Base-by-base conservation (phyloP, 495 filamentous ascomycete genomes). In the Penicillium longicatenatum region DNA sequence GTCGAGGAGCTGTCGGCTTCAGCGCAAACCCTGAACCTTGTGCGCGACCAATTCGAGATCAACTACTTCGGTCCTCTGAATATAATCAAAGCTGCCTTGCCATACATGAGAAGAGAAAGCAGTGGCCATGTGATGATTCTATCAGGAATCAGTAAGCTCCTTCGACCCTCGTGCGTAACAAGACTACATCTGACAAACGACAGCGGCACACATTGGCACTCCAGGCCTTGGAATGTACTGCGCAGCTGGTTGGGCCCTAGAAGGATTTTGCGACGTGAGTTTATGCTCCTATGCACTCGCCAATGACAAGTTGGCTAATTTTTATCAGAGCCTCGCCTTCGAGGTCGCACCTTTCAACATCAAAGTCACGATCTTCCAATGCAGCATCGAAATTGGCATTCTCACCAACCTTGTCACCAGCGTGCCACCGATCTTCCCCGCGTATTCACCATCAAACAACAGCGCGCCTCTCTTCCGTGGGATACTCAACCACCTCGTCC, bases 291-390 rank as follows among this genome's bases (percentile, higher is more conserved):
- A n/a, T 29, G 9, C 9, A 21, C 14, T 29, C 37, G 8, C 5
- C 20, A 47, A 6, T n/a, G 3, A 51, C 4, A 8, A 49, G 46
- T 57, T 68, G 44, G 70, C 54, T 53, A 42, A 61, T 42, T 26
- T 49, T 31, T 30, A 31, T 17, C 60, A 86, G 83, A 94, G 91
- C 47, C 79, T 98, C 11, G 93, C 93, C 1, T 98, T 96, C 75
- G 94, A 98, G 74, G 89, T 98, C 52, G 94, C 94, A 0, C 94
- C 94, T 1, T 98, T 97, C 81, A 96, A 96, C 72, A 85, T 98
- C 79, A 96, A 93, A 71, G 83, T 97, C 64, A 96, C 91, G 37
- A 93, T 98, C 64, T 85, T 98, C 43, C 94, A 98, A 76, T 91
- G 93, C 58, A 89, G 85, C 59, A 80, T 91, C 50, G 92, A 97